phyloP scores from a whole-genome alignment of 331 rosid genomes.

The Rhamnella rubrinervis region DNA sequence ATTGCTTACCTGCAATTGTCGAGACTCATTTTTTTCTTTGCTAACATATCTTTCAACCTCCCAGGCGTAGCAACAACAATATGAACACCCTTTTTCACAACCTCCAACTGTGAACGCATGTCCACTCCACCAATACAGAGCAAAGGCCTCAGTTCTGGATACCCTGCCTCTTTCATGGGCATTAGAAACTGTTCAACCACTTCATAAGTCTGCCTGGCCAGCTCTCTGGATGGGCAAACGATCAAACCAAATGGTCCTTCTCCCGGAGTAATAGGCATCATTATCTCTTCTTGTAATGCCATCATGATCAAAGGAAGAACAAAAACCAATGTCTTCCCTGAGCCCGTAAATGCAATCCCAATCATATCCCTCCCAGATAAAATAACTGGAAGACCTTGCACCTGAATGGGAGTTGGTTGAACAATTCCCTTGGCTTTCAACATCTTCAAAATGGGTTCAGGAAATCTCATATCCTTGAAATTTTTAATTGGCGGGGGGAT shows the following conservation, averaged over 20 bases:
- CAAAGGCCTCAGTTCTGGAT: slow-evolving; percentile 83
- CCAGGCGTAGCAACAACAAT: slow-evolving; percentile 97
- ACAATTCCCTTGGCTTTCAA: slow-evolving; percentile 79
- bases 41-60: slow-evolving; percentile 29
- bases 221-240: slow-evolving; percentile 87
- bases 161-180: slow-evolving; percentile 86
- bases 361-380: slow-evolving; percentile 94
- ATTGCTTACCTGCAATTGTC: neutral
- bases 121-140: slow-evolving; percentile 96
- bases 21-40: neutral
- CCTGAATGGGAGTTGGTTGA: slow-evolving; percentile 94
- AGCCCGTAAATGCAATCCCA: slow-evolving; percentile 93
- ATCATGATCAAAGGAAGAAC: slow-evolving; percentile 90
- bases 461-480: slow-evolving; percentile 87
- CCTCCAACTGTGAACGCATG: slow-evolving; percentile 80
- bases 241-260: slow-evolving; percentile 93
- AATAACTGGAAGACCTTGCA: slow-evolving; percentile 90
- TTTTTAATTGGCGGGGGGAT: slow-evolving; percentile 75
- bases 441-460: slow-evolving; percentile 74
- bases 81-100: slow-evolving; percentile 92
- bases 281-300: slow-evolving; percentile 85
- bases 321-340: slow-evolving; percentile 87
- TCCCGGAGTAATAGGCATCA: slow-evolving; percentile 88
- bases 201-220: slow-evolving; percentile 91
- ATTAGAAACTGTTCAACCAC: slow-evolving; percentile 72